Evolutionary conservation across 257 asterid species (phyloP).

Genomic region (Avicennia marina): DNA sequence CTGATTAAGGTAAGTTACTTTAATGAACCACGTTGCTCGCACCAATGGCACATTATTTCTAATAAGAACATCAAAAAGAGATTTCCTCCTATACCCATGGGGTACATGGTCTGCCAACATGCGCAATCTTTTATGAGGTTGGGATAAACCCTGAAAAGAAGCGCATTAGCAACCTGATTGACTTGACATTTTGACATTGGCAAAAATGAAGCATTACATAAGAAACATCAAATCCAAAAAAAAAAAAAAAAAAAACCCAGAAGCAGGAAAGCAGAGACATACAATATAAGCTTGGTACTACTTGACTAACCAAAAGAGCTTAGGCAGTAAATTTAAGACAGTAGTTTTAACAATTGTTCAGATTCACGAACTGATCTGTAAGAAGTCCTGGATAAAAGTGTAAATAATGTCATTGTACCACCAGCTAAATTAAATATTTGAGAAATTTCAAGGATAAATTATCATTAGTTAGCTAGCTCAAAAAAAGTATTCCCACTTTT

Average conservation of each 20-base stretch:
- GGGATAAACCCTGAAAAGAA: constrained; percentile 77
- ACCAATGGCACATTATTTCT: constrained; percentile 84
- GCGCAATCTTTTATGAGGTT: constrained; percentile 80
- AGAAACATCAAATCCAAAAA: constrained; percentile 10
- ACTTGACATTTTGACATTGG: constrained; percentile 1
- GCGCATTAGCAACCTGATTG: constrained; percentile 11
- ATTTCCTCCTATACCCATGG: constrained; percentile 77
- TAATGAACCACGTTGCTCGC: constrained; percentile 98
- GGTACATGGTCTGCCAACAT: constrained; percentile 97
- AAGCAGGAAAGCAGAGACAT: constrained; percentile 4
- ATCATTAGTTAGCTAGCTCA: not conserved
- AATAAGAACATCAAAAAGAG: constrained; percentile 83
- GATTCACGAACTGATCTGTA: no score
- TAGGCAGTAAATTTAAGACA: not conserved
- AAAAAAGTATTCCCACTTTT: no score
- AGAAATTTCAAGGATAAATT: not conserved
- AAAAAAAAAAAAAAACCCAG: no score
- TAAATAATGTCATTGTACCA: no score
- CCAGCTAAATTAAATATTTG: no score
- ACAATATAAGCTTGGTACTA: not conserved
- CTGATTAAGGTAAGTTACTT: constrained; percentile 98
- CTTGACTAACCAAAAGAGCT: not conserved
- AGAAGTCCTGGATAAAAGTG: no score
- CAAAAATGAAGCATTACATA: not conserved
- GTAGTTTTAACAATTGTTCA: no score